These are phyloP conservation scores for Plantago ovata DNA, from an alignment of 257 asterid species.

Conservation along the genomic window DNA sequence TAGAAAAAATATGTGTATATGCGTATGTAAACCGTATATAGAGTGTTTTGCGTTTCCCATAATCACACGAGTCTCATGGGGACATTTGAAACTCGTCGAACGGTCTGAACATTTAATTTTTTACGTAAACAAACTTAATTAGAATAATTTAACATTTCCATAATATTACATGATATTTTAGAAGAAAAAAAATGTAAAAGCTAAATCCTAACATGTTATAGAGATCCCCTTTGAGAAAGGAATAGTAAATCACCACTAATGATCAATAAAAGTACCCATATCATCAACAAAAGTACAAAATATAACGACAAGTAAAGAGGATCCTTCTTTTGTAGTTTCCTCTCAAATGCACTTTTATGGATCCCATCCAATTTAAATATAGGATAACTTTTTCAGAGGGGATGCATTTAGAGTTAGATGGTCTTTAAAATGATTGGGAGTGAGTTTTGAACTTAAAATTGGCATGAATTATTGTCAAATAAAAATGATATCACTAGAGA, in stretches of 20 bases:
- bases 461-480: background rate
- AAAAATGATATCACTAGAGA: background rate
- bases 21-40: too few species aligned
- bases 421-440: background rate
- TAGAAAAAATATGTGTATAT: too few species aligned
- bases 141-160: too few species aligned
- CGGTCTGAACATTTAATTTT: too few species aligned
- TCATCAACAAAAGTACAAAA: background rate
- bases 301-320: conserved; percentile 4
- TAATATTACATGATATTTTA: background rate
- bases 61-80: too few species aligned
- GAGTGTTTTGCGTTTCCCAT: too few species aligned
- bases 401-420: background rate
- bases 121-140: too few species aligned
- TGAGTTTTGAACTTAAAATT: background rate
- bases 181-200: background rate
- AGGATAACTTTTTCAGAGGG: background rate
- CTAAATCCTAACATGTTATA: too few species aligned
- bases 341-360: background rate
- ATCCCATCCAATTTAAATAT: background rate
- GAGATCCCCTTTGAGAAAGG: too few species aligned
- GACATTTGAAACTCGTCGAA: too few species aligned
- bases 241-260: too few species aligned
- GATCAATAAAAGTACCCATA: background rate
- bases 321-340: background rate